A percentile compares a stretch with the other conserved stretches of the same genome.
phyloP scores from a whole-genome alignment of 306 rosid genomes.

The Alnus rubra region DNA sequence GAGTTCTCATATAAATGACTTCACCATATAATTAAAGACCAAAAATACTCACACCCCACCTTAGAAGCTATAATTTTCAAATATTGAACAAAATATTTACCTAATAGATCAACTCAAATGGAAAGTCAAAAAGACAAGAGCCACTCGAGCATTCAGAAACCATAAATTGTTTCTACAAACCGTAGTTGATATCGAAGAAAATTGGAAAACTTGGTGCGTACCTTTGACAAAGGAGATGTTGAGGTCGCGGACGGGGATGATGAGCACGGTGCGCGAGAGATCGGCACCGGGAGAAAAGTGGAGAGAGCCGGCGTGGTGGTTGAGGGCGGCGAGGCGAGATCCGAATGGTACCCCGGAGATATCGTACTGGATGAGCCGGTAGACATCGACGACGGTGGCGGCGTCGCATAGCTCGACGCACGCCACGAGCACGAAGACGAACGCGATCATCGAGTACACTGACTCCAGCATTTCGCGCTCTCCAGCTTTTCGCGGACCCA shows the following conservation, averaged over 20 bases:
- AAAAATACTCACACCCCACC: conserved; percentile 2
- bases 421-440: conserved; percentile 69
- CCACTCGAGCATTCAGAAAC: not conserved
- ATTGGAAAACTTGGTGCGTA: conserved; percentile 18
- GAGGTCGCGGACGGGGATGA: conserved; percentile 83
- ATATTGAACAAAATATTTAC: not conserved
- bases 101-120: not conserved
- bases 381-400: conserved; percentile 94
- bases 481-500: conserved; percentile 50
- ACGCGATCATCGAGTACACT: conserved; percentile 68
- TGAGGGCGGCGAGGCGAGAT: conserved; percentile 90
- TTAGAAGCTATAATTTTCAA: not conserved
- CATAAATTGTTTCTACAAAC: not conserved
- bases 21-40: not conserved
- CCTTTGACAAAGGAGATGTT: conserved; percentile 78
- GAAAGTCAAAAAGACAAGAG: conserved; percentile 3
- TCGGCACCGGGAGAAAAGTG: conserved; percentile 80
- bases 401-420: conserved; percentile 95
- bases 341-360: conserved; percentile 86
- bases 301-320: conserved; percentile 87
- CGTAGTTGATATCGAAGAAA: not conserved
- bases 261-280: conserved; percentile 92
- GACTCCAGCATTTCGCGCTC: conserved; percentile 66
- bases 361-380: conserved; percentile 91
- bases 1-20: too few relatives aligned